phyloP scores from a whole-genome alignment of 2,329 filamentous ascomycete species.

The Cryphonectria radicalis region DNA sequence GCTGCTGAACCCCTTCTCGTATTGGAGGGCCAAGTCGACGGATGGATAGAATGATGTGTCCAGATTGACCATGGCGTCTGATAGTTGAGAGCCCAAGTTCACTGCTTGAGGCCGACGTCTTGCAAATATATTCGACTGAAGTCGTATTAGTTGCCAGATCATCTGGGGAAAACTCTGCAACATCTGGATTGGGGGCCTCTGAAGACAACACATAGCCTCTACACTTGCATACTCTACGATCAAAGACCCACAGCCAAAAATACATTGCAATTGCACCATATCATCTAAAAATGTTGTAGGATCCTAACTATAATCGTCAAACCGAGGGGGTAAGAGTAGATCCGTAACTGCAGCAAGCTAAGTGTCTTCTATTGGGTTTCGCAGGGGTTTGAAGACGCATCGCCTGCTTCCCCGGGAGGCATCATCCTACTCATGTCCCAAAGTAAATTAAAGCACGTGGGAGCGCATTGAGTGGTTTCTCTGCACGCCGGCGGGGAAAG shows the following conservation, averaged over 20 bases:
- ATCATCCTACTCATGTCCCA: not conserved
- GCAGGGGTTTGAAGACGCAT: constrained; percentile 1
- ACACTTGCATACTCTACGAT: not conserved
- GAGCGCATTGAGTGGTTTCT: not conserved
- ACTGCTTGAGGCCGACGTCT: not conserved
- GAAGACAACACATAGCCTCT: not conserved
- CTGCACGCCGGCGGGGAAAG: not conserved
- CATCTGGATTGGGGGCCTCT: not conserved
- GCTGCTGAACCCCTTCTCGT: constrained; percentile 15
- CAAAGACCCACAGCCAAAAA: not conserved
- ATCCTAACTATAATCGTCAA: constrained; percentile 3
- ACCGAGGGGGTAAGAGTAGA: not conserved
- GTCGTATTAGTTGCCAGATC: not conserved
- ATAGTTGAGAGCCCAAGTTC: not conserved
- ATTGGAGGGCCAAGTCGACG: constrained; percentile 12
- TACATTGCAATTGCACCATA: constrained; percentile 14
- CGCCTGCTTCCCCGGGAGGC: constrained; percentile 1
- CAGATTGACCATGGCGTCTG: constrained; percentile 4
- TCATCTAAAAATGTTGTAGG: not conserved
- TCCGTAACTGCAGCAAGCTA: constrained; percentile 13
- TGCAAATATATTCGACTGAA: too few species aligned
- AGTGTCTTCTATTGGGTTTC: constrained; percentile 3
- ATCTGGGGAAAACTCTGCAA: not conserved
- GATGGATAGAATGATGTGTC: constrained; percentile 19
- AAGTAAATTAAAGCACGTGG: not conserved